Conservation (phyloP, 1,139 yeast species). For the Nadsonia starkeyi-henricii region DNA sequence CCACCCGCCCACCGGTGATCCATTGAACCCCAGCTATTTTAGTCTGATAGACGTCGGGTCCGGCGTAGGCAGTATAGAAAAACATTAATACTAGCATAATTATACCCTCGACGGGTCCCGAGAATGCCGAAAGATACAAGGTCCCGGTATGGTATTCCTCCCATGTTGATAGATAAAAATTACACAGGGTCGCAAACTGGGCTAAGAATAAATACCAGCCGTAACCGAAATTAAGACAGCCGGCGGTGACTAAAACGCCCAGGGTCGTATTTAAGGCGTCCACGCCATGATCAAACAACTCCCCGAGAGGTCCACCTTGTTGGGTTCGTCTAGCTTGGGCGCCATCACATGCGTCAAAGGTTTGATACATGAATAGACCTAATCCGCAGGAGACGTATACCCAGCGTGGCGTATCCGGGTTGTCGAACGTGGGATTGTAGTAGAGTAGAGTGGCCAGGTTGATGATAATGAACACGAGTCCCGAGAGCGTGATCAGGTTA, state of each 20-base stretch:
- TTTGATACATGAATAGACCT: conserved; percentile 81
- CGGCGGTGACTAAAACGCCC: conserved; percentile 1
- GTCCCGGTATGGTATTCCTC: conserved; percentile 90
- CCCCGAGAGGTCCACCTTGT: conserved; percentile 90
- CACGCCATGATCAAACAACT: conserved; percentile 78
- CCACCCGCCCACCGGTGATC: too few relatives aligned
- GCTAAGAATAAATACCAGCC: conserved; percentile 46
- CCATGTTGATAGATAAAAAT: conserved; percentile 88
- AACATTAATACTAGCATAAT: conserved; percentile 45
- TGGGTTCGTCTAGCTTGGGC: conserved; percentile 86
- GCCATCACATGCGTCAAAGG: conserved; percentile 95
- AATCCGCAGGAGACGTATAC: conserved; percentile 66
- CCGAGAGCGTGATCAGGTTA: conserved; percentile 68
- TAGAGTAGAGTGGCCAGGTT: conserved; percentile 55
- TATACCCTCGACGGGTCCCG: conserved; percentile 95
- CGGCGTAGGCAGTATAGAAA: conserved; percentile 49
- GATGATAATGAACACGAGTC: conserved; percentile 53
- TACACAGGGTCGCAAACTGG: conserved; percentile 62
- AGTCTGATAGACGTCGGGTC: conserved; percentile 48
- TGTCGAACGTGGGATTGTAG: conserved; percentile 55
- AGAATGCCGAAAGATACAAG: conserved; percentile 60
- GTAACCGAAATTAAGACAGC: conserved; percentile 55
- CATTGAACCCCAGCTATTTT: not conserved
- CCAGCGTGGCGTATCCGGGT: conserved; percentile 64
- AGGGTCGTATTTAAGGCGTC: conserved; percentile 5